Percentiles rank a stretch among this genome's conserved stretches.
Evolutionary conservation across 192 early-diverging fungal species (phyloP).

Genomic region (Coemansia sp.): DNA sequence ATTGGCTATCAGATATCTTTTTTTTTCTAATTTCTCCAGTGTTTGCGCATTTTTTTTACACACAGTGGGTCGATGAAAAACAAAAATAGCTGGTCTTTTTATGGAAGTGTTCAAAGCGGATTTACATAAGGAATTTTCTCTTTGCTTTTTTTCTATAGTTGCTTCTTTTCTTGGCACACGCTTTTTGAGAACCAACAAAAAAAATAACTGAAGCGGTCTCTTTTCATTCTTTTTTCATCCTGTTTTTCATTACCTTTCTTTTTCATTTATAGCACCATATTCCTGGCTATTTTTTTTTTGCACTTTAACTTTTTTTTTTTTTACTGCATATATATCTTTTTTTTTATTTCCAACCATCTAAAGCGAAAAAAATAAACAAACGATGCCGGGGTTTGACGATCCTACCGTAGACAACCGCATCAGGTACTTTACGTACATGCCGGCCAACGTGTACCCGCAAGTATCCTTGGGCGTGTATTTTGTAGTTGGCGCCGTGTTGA

Average conservation of each 20-base stretch:
- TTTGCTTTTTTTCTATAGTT: neutral
- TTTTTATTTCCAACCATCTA: no score
- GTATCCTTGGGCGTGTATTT: conserved; percentile 18
- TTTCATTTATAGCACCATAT: neutral
- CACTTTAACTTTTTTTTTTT: neutral
- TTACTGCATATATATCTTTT: neutral
- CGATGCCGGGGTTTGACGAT: neutral
- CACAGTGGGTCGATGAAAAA: no score
- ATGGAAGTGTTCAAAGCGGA: neutral
- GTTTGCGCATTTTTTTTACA: neutral
- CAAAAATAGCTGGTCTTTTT: no score
- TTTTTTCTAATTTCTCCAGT: neutral
- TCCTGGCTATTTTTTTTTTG: neutral
- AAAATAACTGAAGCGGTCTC: no score
- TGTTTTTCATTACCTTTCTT: neutral
- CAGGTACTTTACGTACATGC: conserved; percentile 44
- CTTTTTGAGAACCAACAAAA: neutral
- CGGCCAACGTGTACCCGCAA: conserved; percentile 24
- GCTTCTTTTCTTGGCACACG: no score
- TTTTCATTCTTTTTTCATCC: neutral
- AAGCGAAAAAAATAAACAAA: neutral
- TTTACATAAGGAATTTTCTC: neutral
- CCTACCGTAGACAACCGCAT: conserved; percentile 13
- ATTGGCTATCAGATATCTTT: neutral
- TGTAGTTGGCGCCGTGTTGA: conserved; percentile 11